A percentile compares a stretch with the other conserved stretches of the same genome.
Conservation (phyloP, 2,329 filamentous ascomycete species). For the Colletotrichum sublineola region DNA sequence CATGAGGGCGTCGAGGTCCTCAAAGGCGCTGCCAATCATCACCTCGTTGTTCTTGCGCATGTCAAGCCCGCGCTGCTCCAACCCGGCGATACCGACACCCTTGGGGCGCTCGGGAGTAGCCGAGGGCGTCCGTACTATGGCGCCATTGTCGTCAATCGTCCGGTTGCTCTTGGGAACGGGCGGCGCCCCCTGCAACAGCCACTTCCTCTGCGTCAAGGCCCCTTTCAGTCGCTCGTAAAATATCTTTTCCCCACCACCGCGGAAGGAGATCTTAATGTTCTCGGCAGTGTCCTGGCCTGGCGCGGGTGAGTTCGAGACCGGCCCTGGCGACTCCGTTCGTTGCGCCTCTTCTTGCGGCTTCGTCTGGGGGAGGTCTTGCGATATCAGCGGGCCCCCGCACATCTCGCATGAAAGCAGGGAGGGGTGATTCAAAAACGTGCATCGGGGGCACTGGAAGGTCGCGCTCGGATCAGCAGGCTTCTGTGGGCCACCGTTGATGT, state of each 20-base stretch:
- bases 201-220: conserved; percentile 92
- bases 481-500: conserved; percentile 40
- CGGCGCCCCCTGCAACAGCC: conserved; percentile 91
- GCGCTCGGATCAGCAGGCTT: conserved; percentile 51
- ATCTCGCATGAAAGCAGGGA: conserved; percentile 90
- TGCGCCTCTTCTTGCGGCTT: conserved; percentile 53
- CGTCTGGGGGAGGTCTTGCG: conserved; percentile 59
- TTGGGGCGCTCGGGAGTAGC: conserved; percentile 58
- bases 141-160: conserved; percentile 52
- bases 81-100: conserved; percentile 88
- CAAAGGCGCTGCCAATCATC: conserved; percentile 93
- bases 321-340: conserved; percentile 83
- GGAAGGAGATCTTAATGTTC: conserved; percentile 91
- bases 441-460: conserved; percentile 81
- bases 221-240: conserved; percentile 91
- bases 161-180: conserved; percentile 78
- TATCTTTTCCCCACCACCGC: conserved; percentile 87
- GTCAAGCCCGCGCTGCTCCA: conserved; percentile 87
- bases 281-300: conserved; percentile 71
- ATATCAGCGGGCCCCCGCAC: conserved; percentile 82
- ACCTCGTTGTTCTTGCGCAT: conserved; percentile 93
- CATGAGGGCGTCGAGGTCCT: conserved; percentile 97
- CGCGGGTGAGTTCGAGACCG: conserved; percentile 63
- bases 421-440: conserved; percentile 94
- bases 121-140: conserved; percentile 46